Base-by-base conservation (phyloP, 129 eudicot species). In the Cynara cardunculus region DNA sequence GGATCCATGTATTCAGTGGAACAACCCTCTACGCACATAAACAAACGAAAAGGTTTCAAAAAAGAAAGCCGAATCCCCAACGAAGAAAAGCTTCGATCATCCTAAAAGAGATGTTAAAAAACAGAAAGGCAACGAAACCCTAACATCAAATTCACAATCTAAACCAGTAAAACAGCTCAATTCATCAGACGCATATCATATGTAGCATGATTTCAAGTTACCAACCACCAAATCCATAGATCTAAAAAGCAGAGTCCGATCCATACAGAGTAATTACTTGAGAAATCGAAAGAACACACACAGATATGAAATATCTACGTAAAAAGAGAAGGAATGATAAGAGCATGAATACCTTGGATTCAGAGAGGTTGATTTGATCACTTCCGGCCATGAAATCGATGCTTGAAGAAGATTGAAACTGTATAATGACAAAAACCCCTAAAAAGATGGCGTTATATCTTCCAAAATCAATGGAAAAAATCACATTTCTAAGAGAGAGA, bases 1-100 rank as follows among this genome's bases (percentile, higher is more conserved):
- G 89, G 85, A 90, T 71, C 94, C 94, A 90, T 78, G 89, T 86
- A 84, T 90, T 90, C 82, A 90, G 80, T 65, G 94, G 94, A 77
- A 90, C 94, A 64, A 85, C 93, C 76, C 69, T 83, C 93, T 89
- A n/a, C 27, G 30, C 12, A 85, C 26, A 82, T 44, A 81, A 49
- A 69, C 81, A 84, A 25, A 79, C 3, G 0, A 73, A 25, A 30
- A 78, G 0, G 35, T 72, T 49, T 78, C 34, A 41, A 68, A 73
- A 31, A 41, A 24, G n/a, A 67, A 67, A 72, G 26, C 31, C 18
- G 27, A 75, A 69, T 34, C 69, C 46, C 35, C 59, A 25, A 69
- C 19, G 1, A 1, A 79, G n/a, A 9, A 79, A 46, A 49, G 3
- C 8, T 27, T 32, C 14, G 19, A 19, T 32, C 14, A n/a, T n/a